phyloP scores from a whole-genome alignment of 2,329 filamentous ascomycete species.

The Colletotrichum lupini region DNA sequence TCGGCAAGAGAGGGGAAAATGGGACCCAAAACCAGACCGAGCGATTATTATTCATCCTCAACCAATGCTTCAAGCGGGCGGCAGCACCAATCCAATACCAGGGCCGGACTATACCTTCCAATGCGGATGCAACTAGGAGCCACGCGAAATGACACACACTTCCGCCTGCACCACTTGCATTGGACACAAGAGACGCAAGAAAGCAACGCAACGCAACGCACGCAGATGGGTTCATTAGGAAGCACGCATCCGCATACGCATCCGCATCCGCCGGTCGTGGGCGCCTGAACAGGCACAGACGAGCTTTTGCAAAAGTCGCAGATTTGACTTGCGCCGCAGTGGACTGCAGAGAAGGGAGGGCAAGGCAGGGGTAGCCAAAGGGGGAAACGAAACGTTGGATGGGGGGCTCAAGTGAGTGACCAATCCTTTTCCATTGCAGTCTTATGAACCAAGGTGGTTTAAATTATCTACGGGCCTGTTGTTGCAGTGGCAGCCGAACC shows the following conservation, averaged over 20 bases:
- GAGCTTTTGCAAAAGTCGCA: background rate
- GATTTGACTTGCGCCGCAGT: constrained; percentile 8
- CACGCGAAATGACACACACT: constrained; percentile 33
- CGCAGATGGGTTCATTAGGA: constrained; percentile 19
- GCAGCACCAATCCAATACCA: constrained; percentile 11
- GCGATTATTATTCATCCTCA: constrained; percentile 5
- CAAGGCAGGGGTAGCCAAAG: background rate
- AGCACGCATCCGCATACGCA: constrained; percentile 24
- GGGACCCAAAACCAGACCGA: background rate
- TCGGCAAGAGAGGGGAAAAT: constrained; percentile 7
- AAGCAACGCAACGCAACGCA: background rate
- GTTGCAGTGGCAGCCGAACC: background rate
- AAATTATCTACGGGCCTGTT: constrained; percentile 32
- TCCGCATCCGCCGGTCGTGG: constrained; percentile 25
- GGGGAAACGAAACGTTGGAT: background rate
- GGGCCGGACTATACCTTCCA: constrained; percentile 30
- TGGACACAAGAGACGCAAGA: background rate
- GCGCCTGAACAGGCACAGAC: constrained; percentile 15
- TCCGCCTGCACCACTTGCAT: constrained; percentile 22
- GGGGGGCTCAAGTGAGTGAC: constrained; percentile 15
- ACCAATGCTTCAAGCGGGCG: background rate
- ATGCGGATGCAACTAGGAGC: constrained; percentile 30
- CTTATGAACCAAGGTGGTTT: constrained; percentile 23
- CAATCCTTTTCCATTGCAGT: constrained; percentile 4
- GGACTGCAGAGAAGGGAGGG: constrained; percentile 3